Conservation (phyloP, 306 rosid genomes). For the Trifolium fragiferum region DNA sequence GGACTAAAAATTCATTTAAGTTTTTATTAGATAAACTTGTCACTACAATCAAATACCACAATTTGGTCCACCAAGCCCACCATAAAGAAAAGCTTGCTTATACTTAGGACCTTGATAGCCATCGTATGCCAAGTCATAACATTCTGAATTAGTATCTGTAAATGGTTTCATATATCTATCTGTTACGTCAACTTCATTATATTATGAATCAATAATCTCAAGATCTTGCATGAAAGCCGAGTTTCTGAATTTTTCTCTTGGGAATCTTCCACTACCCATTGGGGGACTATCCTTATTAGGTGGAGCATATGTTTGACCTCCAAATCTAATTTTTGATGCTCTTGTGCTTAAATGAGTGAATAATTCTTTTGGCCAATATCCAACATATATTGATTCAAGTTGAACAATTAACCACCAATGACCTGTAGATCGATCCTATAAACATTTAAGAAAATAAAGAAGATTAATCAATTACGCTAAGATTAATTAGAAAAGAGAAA, state of each 20-base stretch:
- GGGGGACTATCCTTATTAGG: background rate
- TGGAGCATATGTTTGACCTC: slow-evolving; percentile 17
- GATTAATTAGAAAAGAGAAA: background rate
- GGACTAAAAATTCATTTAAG: too few relatives aligned
- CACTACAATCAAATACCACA: slow-evolving; percentile 5
- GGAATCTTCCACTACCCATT: slow-evolving; percentile 36
- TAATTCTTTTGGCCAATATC: slow-evolving; percentile 30
- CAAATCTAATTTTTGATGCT: background rate
- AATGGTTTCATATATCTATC: too few relatives aligned
- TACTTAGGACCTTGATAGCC: background rate
- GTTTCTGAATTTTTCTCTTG: accelerated
- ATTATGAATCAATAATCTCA: background rate
- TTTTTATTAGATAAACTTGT: too few relatives aligned
- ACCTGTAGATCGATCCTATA: slow-evolving; percentile 11
- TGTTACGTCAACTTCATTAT: background rate
- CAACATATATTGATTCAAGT: background rate
- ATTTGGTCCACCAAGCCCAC: slow-evolving; percentile 4
- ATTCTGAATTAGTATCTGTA: background rate
- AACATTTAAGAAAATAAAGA: background rate
- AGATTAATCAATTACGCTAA: background rate
- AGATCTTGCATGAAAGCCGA: background rate
- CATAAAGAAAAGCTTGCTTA: slow-evolving; percentile 8
- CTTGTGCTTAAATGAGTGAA: background rate
- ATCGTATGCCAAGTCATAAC: background rate
- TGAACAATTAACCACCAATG: slow-evolving; percentile 14